Percentiles rank a stretch among this genome's conserved stretches.
Conservation (phyloP, 2,329 filamentous ascomycete species). For the Cadophora gregata region DNA sequence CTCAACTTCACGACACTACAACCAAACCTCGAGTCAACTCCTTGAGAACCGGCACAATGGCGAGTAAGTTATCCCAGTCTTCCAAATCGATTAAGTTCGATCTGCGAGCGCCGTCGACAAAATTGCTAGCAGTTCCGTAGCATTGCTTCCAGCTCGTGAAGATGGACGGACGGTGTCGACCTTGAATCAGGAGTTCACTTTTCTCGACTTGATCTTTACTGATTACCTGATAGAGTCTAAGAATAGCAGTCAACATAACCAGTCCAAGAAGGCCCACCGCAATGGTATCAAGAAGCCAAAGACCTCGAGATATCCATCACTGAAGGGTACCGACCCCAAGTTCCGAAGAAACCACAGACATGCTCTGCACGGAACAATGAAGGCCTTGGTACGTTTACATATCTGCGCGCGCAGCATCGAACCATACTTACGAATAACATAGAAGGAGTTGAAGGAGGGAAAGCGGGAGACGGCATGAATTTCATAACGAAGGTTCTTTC, state of each 20-base stretch:
- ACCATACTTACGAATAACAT: conserved; percentile 41
- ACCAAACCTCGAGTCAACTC: conserved; percentile 28
- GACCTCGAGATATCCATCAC: conserved; percentile 97
- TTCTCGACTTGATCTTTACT: conserved; percentile 4
- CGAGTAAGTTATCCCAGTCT: conserved; percentile 61
- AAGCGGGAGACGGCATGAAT: conserved; percentile 85
- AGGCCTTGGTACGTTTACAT: conserved; percentile 80
- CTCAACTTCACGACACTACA: conserved; percentile 17
- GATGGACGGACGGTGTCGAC: background rate
- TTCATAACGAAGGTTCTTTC: conserved; percentile 35
- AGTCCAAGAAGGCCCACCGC: conserved; percentile 97
- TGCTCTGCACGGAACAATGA: conserved; percentile 98
- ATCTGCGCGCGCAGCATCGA: conserved; percentile 1
- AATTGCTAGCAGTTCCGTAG: background rate
- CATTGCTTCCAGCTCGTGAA: background rate
- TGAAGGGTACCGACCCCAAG: conserved; percentile 99
- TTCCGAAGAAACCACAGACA: conserved; percentile 99
- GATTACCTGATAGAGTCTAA: conserved; percentile 24
- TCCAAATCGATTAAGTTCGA: background rate
- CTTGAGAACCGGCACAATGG: conserved; percentile 60
- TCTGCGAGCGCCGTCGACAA: background rate
- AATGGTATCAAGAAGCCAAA: conserved; percentile 99
- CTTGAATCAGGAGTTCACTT: background rate
- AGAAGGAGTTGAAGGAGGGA: conserved; percentile 98
- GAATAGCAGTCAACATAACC: conserved; percentile 35